Percentiles rank a stretch among this genome's conserved stretches.
phyloP scores from a whole-genome alignment of 202 grass and related monocot genomes.

The Bolboschoenoplectus hybrid region DNA sequence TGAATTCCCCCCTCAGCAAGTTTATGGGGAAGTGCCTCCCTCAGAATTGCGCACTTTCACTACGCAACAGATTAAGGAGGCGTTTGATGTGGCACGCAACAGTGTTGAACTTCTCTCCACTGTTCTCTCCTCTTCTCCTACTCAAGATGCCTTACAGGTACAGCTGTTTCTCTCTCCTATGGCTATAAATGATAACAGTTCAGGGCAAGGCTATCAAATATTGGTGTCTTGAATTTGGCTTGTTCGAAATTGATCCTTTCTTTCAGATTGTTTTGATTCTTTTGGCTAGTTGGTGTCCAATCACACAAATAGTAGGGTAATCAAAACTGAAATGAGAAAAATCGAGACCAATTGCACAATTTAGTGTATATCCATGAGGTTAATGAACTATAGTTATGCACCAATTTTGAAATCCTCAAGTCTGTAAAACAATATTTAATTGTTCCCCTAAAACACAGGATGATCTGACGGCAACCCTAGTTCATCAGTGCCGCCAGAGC shows the following conservation, averaged over 20 bases:
- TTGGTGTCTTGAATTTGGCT: not conserved
- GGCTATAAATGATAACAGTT: not conserved
- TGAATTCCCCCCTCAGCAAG: conserved; percentile 49
- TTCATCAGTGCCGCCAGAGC: conserved; percentile 82
- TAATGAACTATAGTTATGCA: not conserved
- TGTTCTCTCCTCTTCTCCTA: conserved; percentile 88
- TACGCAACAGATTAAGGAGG: conserved; percentile 78
- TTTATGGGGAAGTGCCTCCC: conserved; percentile 60
- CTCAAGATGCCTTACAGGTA: conserved; percentile 95
- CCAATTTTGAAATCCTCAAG: not conserved
- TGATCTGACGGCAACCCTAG: conserved; percentile 83
- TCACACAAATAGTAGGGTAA: not conserved
- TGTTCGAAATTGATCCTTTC: conserved; percentile 22
- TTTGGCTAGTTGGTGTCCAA: not conserved
- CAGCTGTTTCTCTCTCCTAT: conserved; percentile 32
- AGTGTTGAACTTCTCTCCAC: conserved; percentile 95
- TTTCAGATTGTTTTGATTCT: not conserved
- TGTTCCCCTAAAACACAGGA: conserved; percentile 56
- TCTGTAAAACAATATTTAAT: conserved; percentile 21
- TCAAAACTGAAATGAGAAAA: not conserved
- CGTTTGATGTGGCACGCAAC: conserved; percentile 92
- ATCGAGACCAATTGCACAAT: not conserved
- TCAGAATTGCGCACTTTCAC: conserved; percentile 56
- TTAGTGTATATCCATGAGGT: not conserved
- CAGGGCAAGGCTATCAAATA: not conserved